phyloP scores from a whole-genome alignment of 2,329 filamentous ascomycete species.

The Ampelomyces quisqualis region DNA sequence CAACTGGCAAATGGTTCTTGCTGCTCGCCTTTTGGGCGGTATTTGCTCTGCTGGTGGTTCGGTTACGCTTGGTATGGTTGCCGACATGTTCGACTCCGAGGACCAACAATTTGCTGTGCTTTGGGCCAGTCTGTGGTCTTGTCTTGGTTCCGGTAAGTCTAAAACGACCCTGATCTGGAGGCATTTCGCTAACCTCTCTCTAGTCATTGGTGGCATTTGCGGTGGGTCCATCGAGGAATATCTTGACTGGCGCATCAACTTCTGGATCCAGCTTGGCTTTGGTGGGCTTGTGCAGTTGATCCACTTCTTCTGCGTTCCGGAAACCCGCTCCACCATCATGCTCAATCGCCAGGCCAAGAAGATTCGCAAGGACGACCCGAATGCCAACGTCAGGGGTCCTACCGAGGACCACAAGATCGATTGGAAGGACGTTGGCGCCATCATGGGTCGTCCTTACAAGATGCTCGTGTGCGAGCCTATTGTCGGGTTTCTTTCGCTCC shows the following conservation, averaged over 20 bases:
- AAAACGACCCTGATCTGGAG: slow-evolving; percentile 12
- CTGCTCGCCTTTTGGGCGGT: slow-evolving; percentile 51
- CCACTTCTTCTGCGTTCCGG: slow-evolving; percentile 68
- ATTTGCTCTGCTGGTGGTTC: slow-evolving; percentile 60
- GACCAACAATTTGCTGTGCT: slow-evolving; percentile 67
- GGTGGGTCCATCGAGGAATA: slow-evolving; percentile 70
- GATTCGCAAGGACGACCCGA: slow-evolving; percentile 58
- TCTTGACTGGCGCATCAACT: slow-evolving; percentile 70
- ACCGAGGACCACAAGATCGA: slow-evolving; percentile 56
- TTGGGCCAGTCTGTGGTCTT: slow-evolving; percentile 57
- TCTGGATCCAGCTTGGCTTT: slow-evolving; percentile 82
- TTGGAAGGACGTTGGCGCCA: slow-evolving; percentile 45
- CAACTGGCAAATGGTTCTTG: slow-evolving; percentile 64
- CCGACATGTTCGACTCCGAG: slow-evolving; percentile 60
- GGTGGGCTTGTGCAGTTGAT: slow-evolving; percentile 66
- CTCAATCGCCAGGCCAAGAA: slow-evolving; percentile 77
- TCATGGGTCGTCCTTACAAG: slow-evolving; percentile 65
- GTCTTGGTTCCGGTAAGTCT: slow-evolving; percentile 64
- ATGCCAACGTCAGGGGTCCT: slow-evolving; percentile 62
- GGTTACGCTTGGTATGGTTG: slow-evolving; percentile 64
- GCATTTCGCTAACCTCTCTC: slow-evolving; percentile 52
- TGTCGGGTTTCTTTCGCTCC: slow-evolving; percentile 67
- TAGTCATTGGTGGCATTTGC: slow-evolving; percentile 74
- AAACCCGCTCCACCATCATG: slow-evolving; percentile 73
- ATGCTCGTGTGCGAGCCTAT: slow-evolving; percentile 77